Base-by-base conservation (phyloP, 2,329 filamentous ascomycete genomes). In the Pezicula neosporulosa region DNA sequence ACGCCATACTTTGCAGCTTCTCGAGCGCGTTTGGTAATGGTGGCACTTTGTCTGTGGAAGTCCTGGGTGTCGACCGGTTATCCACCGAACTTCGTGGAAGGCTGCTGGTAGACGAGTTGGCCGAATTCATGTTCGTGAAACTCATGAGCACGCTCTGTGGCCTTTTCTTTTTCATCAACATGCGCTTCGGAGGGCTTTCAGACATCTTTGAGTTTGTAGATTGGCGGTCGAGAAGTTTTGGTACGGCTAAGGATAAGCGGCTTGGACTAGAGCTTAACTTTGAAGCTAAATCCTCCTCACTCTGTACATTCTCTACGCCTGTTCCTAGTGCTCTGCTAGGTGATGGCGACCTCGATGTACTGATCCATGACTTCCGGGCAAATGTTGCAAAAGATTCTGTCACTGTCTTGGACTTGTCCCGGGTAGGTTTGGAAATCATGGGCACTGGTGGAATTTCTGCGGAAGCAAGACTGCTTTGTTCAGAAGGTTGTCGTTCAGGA, bases 311-410 rank as follows among this genome's bases (percentile, higher is more conserved):
- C 15, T 62, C 59, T 21, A 44, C 38, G 8, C 58, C 55, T 50
- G 56, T 61, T 42, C 28, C 51, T 13, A 33, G 24, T 6, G 48
- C 56, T 44, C 57, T 56, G 44, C 66, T 68, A 3, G 75, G 74
- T 18, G 75, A 77, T 7, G 75, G 71, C 4, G 76, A 74, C 53
- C 74, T 70, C 24, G 73, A 76, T 5, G 67, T 65, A 9, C 70
- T 69, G 41, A 69, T 70, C 76, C 76, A 80, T 49, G 76, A 74
- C 62, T 75, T 78, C 44, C 75, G 71, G 33, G 76, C 74, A 48
- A 81, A 67, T 43, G 68, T 75, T 44, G 72, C 73, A 56, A 80
- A 68, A 21, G 76, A 72, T 30, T 72, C 75, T n/a, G 77, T 74
- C 55, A 78, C 71, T 10, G 72, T 72, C 48, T 72, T 74, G 42